Evolutionary conservation across 129 eudicot species (phyloP).

Genomic region (sunflower (Helianthus annuus)): DNA sequence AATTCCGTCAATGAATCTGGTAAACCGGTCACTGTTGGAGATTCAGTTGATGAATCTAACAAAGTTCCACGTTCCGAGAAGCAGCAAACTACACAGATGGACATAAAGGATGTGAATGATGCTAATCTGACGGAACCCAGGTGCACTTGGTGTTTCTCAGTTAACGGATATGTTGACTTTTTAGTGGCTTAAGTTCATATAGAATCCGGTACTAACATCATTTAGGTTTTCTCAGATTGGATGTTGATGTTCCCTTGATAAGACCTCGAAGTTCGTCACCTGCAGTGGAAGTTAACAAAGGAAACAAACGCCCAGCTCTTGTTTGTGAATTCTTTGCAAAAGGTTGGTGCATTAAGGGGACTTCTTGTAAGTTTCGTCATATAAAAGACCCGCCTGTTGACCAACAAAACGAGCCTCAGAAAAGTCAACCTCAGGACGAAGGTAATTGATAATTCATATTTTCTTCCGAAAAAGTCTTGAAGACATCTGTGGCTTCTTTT

Average conservation of each 20-base stretch:
- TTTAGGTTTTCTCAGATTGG: constrained; percentile 61
- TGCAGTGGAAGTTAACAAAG: constrained; percentile 39
- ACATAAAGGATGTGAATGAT: constrained; percentile 37
- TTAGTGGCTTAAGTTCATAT: constrained; percentile 22
- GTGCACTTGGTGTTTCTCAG: constrained; percentile 33
- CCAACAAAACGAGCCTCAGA: constrained; percentile 36
- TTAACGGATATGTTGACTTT: constrained; percentile 19
- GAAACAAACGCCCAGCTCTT: constrained; percentile 58
- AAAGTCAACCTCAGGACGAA: constrained; percentile 40
- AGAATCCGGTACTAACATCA: constrained; percentile 42
- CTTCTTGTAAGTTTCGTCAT: constrained; percentile 86
- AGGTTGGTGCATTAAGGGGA: constrained; percentile 99
- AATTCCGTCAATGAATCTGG: constrained; percentile 15
- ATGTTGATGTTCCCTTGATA: constrained; percentile 38
- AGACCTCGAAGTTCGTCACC: constrained; percentile 66
- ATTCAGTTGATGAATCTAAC: constrained; percentile 22
- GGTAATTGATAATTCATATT: constrained; percentile 41
- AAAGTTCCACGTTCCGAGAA: constrained; percentile 25
- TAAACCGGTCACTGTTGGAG: constrained; percentile 17
- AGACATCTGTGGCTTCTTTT: background rate
- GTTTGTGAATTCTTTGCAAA: constrained; percentile 71
- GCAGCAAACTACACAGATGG: constrained; percentile 27
- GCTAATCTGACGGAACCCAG: constrained; percentile 42
- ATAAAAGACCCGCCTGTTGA: constrained; percentile 34
- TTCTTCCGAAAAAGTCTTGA: constrained; percentile 24